Evolutionary conservation across 768 basidiomycete genomes (phyloP), one percentile per base, ranked within the genome.

Genomic region (Suillus placidus): DNA sequence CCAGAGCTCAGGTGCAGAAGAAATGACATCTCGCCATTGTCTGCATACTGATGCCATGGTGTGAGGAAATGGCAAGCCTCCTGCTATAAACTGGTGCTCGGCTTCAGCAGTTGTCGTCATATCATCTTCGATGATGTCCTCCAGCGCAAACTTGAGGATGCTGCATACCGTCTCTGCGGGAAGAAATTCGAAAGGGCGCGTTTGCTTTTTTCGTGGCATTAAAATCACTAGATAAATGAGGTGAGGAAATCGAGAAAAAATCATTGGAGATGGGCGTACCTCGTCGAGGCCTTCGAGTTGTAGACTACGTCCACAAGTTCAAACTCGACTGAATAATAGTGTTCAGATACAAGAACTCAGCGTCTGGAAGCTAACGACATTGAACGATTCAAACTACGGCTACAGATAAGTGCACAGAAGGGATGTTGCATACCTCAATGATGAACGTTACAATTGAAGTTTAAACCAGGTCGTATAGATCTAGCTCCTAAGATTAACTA

Each of bases 141-240:
- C 32, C 18, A 54, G 52, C 10, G 32, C 42, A 32, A 62, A 32
- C 26, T 26, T 42, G 12, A 54, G 32, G 30, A 62, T 47, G 18
- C 14, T 23, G 52, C 52, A 32, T 54, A 54, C 2, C 6, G 52
- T 54, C 32, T 54, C 52, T 32, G 52, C 9, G 2, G 32, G 52
- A 20, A 54, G 52, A 20, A 5, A 20, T 54, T 54, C 32, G 52
- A 54, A 4, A 20, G 54, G 12, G 54, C 10, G 32, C 9, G 20
- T n/a, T 54, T 4, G 12, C 12, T 13, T 71, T 76, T 63, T 82
- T 71, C 0, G 86, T 83, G 6, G 87, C 83, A 68, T 55, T 6
- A 2, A 7, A 9, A 52, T 30, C 16, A 30, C 32, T 54, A 55
- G 9, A 34, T 13, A 12, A 34, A 20, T 20, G 10, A 54, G 52